A percentile compares a stretch with the other conserved stretches of the same genome.
Evolutionary conservation across 805 yeast species (phyloP).

Genomic region (Tetrapisispora phaffii): DNA sequence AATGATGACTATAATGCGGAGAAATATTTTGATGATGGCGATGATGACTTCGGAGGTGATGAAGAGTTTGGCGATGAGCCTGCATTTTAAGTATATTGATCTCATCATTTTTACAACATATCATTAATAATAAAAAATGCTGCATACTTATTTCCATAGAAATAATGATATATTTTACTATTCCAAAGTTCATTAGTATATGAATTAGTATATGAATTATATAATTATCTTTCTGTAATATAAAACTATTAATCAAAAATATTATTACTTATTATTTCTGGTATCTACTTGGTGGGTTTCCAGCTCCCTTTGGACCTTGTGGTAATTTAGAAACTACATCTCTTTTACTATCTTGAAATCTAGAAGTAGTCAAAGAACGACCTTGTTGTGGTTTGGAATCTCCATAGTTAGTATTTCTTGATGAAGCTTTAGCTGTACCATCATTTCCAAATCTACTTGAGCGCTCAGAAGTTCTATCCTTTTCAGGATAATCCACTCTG

Average conservation of each 20-base stretch:
- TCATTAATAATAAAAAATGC: background rate
- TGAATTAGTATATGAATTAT: background rate
- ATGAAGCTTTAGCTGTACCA: background rate
- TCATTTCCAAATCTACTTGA: conserved; percentile 1
- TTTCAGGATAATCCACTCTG: background rate
- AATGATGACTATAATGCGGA: conserved; percentile 59
- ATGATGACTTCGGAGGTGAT: conserved; percentile 38
- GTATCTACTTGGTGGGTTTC: conserved; percentile 1
- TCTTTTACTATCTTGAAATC: background rate
- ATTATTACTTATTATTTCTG: background rate
- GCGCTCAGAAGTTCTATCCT: background rate
- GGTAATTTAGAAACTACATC: conserved; percentile 10
- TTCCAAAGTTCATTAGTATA: background rate
- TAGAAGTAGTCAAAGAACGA: background rate
- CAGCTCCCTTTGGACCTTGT: conserved; percentile 18
- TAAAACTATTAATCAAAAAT: too few species aligned
- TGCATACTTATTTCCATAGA: background rate
- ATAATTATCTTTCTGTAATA: background rate
- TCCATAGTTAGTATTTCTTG: conserved; percentile 4
- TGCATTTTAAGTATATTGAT: conserved; percentile 1
- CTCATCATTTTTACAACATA: background rate
- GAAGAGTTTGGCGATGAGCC: conserved; percentile 36
- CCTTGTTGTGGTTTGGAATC: background rate
- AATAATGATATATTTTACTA: background rate
- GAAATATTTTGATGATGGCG: conserved; percentile 55